phyloP scores from a whole-genome alignment of 106 monocot genomes.

The Triglochin maritima region DNA sequence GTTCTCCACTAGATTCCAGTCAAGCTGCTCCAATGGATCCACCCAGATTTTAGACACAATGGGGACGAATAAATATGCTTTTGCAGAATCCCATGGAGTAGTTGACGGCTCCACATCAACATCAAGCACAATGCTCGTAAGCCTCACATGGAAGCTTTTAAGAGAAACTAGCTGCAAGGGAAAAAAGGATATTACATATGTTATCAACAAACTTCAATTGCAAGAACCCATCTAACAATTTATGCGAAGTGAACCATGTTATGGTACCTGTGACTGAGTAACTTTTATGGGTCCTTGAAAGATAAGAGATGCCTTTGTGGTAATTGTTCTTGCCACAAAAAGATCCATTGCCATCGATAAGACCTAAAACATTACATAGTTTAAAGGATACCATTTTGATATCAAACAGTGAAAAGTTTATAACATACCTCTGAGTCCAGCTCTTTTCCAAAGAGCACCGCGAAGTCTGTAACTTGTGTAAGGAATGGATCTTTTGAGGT shows the following conservation, averaged over 20 bases:
- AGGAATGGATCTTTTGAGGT: conserved; percentile 76
- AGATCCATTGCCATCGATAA: conserved; percentile 97
- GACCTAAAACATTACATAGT: conserved; percentile 41
- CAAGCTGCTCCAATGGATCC: conserved; percentile 63
- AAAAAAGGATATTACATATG: background rate
- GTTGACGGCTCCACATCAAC: conserved; percentile 91
- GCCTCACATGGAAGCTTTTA: conserved; percentile 93
- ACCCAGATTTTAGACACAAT: conserved; percentile 22
- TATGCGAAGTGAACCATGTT: background rate
- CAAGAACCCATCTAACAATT: background rate
- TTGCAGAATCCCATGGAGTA: conserved; percentile 97
- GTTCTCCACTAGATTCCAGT: conserved; percentile 63
- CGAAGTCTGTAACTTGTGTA: conserved; percentile 77
- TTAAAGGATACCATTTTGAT: background rate
- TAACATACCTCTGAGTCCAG: conserved; percentile 96
- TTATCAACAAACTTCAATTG: background rate
- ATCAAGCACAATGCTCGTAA: conserved; percentile 99
- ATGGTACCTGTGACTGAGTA: conserved; percentile 47
- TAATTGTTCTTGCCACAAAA: conserved; percentile 95
- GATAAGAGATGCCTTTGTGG: conserved; percentile 86
- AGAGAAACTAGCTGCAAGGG: conserved; percentile 57
- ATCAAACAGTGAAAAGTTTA: background rate
- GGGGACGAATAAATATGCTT: conserved; percentile 95
- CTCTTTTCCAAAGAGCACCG: conserved; percentile 78
- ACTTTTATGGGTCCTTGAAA: conserved; percentile 59